phyloP scores from a whole-genome alignment of 2,329 filamentous ascomycete species.

The Ophiosphaerella korrae region DNA sequence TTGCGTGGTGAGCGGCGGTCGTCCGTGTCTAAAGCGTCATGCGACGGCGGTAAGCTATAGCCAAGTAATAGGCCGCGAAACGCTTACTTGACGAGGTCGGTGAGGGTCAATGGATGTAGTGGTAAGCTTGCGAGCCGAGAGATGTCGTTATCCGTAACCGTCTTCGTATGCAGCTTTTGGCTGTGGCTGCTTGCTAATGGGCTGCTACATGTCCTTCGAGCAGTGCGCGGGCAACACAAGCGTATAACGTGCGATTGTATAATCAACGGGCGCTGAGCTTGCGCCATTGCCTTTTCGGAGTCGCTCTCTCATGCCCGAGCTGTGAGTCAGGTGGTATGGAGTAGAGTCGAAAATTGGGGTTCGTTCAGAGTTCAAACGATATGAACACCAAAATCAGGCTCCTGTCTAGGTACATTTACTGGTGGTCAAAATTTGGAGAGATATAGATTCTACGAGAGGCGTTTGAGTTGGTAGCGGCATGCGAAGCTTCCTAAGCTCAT shows the following conservation, averaged over 20 bases:
- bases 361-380: background rate
- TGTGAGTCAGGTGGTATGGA: background rate
- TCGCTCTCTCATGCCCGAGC: background rate
- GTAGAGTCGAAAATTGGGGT: background rate
- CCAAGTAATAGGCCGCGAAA: background rate
- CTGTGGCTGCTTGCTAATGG: constrained; percentile 21
- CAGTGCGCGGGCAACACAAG: constrained; percentile 35
- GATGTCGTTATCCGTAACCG: constrained; percentile 73
- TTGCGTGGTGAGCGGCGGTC: constrained; percentile 79
- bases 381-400: background rate
- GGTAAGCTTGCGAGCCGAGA: constrained; percentile 76
- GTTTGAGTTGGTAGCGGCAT: background rate
- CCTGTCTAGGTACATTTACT: background rate
- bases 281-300: constrained; percentile 30
- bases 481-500: constrained; percentile 15
- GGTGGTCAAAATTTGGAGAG: background rate
- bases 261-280: constrained; percentile 41
- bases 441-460: background rate
- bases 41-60: constrained; percentile 14
- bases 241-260: constrained; percentile 46
- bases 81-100: constrained; percentile 82
- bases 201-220: constrained; percentile 18
- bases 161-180: constrained; percentile 45
- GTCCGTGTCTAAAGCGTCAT: constrained; percentile 64
- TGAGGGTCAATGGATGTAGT: constrained; percentile 80